Base-by-base conservation (phyloP, 192 early-diverging fungal genomes). In the Chytriomyces confervae region DNA sequence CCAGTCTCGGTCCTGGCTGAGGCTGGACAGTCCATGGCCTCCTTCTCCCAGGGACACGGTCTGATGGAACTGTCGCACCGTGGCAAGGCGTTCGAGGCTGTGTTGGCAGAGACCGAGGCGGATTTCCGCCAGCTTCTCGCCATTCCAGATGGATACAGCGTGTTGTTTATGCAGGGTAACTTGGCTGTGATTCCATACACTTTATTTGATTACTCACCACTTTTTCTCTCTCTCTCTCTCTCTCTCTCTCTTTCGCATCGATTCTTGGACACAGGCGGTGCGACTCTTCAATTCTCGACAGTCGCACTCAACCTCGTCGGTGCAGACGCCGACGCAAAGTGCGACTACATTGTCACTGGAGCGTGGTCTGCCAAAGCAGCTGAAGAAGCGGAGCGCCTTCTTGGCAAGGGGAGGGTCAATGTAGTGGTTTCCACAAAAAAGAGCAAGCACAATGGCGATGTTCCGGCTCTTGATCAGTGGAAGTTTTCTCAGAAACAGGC, bases 51-150 rank as follows among this genome's bases (percentile, higher is more conserved):
- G 86, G 88, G 76, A 90, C 92, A 0, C 88, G 97, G 95, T 0
- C 90, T 99, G 64, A 91, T 99, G 91, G 97, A 98, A 78, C 86
- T 99, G 80, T 97, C 95, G 7, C 97, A 99, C 80, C 94, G 98
- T 49, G 94, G 94, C 43, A 89, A 88, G 73, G 84, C 89, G 9
- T 99, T 96, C 75, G 94, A 92, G 51, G 78, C 79, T 16, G 91
- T 97, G 76, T 86, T 95, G 76, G 81, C 86, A 66, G 84, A 84
- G 20, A 92, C 98, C 8, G 91, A 98, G 76, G 76, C 81, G 1
- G 86, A 94, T 24, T 89, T 97, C 61, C 88, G 89, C 11, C 75
- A 77, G 3, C 80, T 97, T 11, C 86, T 98, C 60, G 78, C 86
- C n/a, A 87, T 99, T 57, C 97, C 97, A 43, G 27, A 48, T 29